Evolutionary conservation across 2,329 filamentous ascomycete species (phyloP).

Genomic region (Fusarium globosum): DNA sequence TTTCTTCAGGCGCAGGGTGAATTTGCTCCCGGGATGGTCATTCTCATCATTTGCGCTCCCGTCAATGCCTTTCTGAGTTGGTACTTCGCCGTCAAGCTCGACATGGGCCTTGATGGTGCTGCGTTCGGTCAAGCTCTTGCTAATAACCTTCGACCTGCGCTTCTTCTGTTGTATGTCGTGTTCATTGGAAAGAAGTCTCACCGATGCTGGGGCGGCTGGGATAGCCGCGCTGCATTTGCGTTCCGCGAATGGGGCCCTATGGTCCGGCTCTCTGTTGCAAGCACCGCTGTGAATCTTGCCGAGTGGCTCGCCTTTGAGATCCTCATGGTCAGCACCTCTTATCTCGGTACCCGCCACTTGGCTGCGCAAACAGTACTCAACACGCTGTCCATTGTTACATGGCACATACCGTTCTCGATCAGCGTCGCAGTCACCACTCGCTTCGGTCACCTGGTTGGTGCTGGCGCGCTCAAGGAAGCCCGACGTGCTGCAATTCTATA

Average conservation of each 20-base stretch:
- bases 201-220: constrained; percentile 53
- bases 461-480: constrained; percentile 36
- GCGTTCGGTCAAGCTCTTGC: constrained; percentile 62
- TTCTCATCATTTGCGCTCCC: constrained; percentile 60
- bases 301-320: constrained; percentile 59
- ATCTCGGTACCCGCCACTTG: constrained; percentile 55
- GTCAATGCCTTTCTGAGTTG: constrained; percentile 62
- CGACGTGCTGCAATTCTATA: constrained; percentile 28
- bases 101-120: constrained; percentile 62
- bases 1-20: constrained; percentile 67
- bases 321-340: constrained; percentile 58
- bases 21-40: constrained; percentile 61
- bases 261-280: constrained; percentile 53
- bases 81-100: constrained; percentile 56
- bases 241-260: constrained; percentile 56
- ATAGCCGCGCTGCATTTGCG: constrained; percentile 50
- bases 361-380: constrained; percentile 56
- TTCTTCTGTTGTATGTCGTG: constrained; percentile 59
- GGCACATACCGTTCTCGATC: constrained; percentile 57
- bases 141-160: constrained; percentile 59
- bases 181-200: constrained; percentile 52
- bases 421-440: constrained; percentile 56
- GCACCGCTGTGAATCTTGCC: constrained; percentile 55
- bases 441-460: constrained; percentile 56
- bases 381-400: constrained; percentile 54